A percentile compares a stretch with the other conserved stretches of the same genome.
phyloP scores from a whole-genome alignment of 1,139 yeast species.

The Waltiozyma sp. region DNA sequence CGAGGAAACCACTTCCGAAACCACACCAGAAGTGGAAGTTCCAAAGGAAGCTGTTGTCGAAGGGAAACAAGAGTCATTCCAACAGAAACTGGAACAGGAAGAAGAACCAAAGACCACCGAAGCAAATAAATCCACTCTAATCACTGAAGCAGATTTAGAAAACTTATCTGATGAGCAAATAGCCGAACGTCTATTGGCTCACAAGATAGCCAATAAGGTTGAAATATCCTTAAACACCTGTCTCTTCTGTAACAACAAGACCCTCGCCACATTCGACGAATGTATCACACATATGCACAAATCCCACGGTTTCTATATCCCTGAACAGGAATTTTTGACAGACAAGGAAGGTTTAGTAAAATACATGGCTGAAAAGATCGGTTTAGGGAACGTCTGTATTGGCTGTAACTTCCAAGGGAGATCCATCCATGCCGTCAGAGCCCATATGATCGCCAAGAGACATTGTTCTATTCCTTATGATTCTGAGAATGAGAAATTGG shows the following conservation, averaged over 20 bases:
- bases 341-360: constrained; percentile 65
- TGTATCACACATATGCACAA: constrained; percentile 67
- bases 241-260: constrained; percentile 60
- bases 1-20: constrained; percentile 7
- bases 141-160: constrained; percentile 12
- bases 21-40: constrained; percentile 1
- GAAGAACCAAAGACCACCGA: constrained; percentile 23
- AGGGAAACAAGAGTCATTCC: constrained; percentile 4
- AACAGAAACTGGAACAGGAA: constrained; percentile 7
- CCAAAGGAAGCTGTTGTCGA: constrained; percentile 3
- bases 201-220: constrained; percentile 49
- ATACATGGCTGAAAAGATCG: constrained; percentile 84
- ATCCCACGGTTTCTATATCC: constrained; percentile 74
- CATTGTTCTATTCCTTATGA: constrained; percentile 91
- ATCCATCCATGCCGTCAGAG: constrained; percentile 78
- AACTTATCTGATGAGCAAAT: constrained; percentile 32
- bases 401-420: constrained; percentile 81
- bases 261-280: constrained; percentile 38
- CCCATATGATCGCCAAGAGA: constrained; percentile 81
- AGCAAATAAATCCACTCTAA: background rate
- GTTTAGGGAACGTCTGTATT: constrained; percentile 84
- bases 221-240: constrained; percentile 68
- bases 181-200: constrained; percentile 41
- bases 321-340: constrained; percentile 61
- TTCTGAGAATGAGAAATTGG: constrained; percentile 71